These are phyloP conservation scores for Gyrodon tennesseensis DNA, from an alignment of 1,284 basidiomycete species.

Conservation along the genomic window DNA sequence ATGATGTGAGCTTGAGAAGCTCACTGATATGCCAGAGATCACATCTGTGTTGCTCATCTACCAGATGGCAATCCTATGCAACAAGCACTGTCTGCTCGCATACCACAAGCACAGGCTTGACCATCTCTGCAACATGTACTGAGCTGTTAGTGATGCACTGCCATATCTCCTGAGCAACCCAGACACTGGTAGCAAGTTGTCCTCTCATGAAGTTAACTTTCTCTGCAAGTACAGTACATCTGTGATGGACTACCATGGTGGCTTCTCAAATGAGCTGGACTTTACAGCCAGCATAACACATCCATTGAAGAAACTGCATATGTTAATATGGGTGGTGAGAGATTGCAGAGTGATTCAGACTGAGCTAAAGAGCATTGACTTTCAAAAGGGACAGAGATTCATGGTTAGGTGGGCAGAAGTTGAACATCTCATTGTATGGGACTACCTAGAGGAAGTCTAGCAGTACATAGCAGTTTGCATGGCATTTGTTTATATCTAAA, in stretches of 20 bases:
- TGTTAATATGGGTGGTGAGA: constrained; percentile 72
- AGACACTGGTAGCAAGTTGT: constrained; percentile 76
- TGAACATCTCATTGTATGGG: constrained; percentile 89
- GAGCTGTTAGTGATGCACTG: constrained; percentile 90
- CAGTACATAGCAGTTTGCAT: constrained; percentile 4
- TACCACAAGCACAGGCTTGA: constrained; percentile 87
- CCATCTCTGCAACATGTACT: constrained; percentile 82
- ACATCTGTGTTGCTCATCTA: constrained; percentile 79
- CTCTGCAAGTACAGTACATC: constrained; percentile 79
- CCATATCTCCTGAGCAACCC: constrained; percentile 77
- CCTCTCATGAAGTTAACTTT: constrained; percentile 91
- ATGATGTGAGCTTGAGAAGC: constrained; percentile 82
- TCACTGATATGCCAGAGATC: constrained; percentile 50
- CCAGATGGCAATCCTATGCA: constrained; percentile 84
- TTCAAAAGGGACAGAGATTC: constrained; percentile 85
- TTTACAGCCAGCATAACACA: constrained; percentile 73
- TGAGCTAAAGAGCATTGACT: constrained; percentile 83
- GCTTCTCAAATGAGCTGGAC: constrained; percentile 85
- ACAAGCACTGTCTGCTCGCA: constrained; percentile 91
- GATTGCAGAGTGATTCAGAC: constrained; percentile 92
- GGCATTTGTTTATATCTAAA: constrained; percentile 43
- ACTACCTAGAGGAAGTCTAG: constrained; percentile 77
- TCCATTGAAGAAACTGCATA: constrained; percentile 81
- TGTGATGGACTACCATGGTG: constrained; percentile 81
- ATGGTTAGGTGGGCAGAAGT: constrained; percentile 84